Percentiles rank a stretch among this genome's conserved stretches.
These are phyloP conservation scores for Nicotiana undulata DNA, from an alignment of 257 asterid species.

Conservation along the genomic window DNA sequence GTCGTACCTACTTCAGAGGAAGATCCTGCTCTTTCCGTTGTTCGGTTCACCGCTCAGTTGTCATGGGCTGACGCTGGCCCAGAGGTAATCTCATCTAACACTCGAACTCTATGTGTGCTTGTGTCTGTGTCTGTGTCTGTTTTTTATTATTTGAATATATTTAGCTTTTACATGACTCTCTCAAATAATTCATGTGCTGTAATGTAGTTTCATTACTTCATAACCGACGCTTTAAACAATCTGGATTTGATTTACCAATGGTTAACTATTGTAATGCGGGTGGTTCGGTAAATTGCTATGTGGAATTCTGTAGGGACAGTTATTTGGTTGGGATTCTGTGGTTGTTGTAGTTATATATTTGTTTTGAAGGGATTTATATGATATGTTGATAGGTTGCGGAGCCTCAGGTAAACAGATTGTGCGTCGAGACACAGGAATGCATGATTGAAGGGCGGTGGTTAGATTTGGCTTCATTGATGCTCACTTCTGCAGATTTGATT, in stretches of 20 bases:
- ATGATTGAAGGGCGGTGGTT: constrained; percentile 50
- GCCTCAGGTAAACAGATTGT: constrained; percentile 56
- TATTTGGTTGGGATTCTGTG: background rate
- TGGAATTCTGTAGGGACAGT: background rate
- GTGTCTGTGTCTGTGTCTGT: background rate
- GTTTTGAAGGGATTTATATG: background rate
- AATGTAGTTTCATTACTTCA: background rate
- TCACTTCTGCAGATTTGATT: constrained; percentile 71
- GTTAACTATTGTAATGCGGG: background rate
- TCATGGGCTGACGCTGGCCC: constrained; percentile 94
- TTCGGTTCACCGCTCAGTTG: constrained; percentile 63
- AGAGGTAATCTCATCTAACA: constrained; percentile 28
- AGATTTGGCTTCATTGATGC: constrained; percentile 73
- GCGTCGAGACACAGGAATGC: constrained; percentile 64
- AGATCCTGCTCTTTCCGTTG: constrained; percentile 71
- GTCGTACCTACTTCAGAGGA: constrained; percentile 83
- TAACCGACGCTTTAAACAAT: background rate
- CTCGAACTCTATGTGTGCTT: background rate
- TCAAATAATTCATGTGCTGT: background rate
- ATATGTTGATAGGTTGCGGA: constrained; percentile 51
- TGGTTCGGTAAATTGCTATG: background rate
- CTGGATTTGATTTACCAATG: background rate
- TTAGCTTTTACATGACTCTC: background rate
- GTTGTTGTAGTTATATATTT: background rate
- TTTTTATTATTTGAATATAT: too few relatives aligned